Evolutionary conservation across 208 protist species (phyloP).

Genomic region (Leishmania braziliensis): DNA sequence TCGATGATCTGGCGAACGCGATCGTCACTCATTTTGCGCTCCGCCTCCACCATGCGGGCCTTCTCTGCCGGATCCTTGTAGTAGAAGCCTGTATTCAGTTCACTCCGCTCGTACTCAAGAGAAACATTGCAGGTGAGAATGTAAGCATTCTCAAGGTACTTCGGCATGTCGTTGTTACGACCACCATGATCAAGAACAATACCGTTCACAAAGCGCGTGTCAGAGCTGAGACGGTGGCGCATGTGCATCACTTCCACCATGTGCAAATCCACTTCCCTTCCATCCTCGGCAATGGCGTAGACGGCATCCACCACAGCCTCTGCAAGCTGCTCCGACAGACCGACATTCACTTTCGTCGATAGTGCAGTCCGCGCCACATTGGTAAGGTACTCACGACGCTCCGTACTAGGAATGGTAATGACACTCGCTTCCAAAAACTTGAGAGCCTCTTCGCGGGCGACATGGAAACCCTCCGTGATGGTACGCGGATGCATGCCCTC

Average conservation of each 20-base stretch:
- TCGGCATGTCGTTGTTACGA: conserved; percentile 99
- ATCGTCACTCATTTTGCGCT: conserved; percentile 98
- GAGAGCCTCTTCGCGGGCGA: conserved; percentile 93
- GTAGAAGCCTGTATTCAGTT: conserved; percentile 98
- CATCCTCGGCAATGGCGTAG: conserved; percentile 77
- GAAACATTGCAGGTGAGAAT: conserved; percentile 99
- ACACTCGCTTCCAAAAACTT: conserved; percentile 89
- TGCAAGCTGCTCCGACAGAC: conserved; percentile 85
- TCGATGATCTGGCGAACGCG: conserved; percentile 98
- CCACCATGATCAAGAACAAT: conserved; percentile 99
- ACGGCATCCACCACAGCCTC: conserved; percentile 98
- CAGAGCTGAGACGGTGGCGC: conserved; percentile 96
- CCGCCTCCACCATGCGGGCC: conserved; percentile 96
- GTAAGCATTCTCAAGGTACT: conserved; percentile 96
- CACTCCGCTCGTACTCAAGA: conserved; percentile 99
- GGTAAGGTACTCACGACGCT: conserved; percentile 93
- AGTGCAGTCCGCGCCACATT: conserved; percentile 96
- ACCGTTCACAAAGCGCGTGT: conserved; percentile 98
- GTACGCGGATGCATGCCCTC: conserved; percentile 99
- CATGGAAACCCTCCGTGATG: conserved; percentile 98
- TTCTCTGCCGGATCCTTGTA: conserved; percentile 98
- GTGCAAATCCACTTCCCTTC: conserved; percentile 95
- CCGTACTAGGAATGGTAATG: conserved; percentile 64
- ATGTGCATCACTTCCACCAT: conserved; percentile 99
- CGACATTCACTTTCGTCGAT: conserved; percentile 93